These are phyloP conservation scores for Pseudoturritis turrita DNA, from an alignment of 345 rosid genomes.

Conservation along the genomic window DNA sequence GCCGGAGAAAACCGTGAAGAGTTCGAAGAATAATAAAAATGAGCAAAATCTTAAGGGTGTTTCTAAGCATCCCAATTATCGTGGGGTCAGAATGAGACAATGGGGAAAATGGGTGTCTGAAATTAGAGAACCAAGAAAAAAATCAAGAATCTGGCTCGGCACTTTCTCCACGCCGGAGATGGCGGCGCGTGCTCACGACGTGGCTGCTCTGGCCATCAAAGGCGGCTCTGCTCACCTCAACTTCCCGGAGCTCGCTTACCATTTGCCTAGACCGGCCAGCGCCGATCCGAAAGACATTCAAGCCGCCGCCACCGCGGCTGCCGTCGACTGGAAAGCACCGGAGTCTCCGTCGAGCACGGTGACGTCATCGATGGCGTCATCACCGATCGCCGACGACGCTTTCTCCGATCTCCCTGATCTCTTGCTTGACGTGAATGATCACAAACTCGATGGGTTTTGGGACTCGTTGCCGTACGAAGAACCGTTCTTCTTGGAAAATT, in stretches of 20 bases:
- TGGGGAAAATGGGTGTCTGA: constrained; percentile 99
- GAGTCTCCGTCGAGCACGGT: constrained; percentile 31
- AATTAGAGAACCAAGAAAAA: constrained; percentile 83
- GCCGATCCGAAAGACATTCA: constrained; percentile 81
- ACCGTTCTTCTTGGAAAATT: constrained; percentile 22
- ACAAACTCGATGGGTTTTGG: constrained; percentile 44
- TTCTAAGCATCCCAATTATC: constrained; percentile 46
- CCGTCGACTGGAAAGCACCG: constrained; percentile 34
- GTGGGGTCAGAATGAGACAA: constrained; percentile 86
- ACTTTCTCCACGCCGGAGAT: constrained; percentile 84
- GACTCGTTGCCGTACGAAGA: constrained; percentile 37
- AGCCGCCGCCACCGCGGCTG: constrained; percentile 79
- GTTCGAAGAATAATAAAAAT: background rate
- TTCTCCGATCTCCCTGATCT: constrained; percentile 75
- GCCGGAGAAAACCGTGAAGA: constrained; percentile 1
- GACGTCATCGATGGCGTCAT: constrained; percentile 36
- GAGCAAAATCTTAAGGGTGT: constrained; percentile 5
- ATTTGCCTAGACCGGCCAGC: constrained; percentile 64
- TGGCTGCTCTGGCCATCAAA: constrained; percentile 74
- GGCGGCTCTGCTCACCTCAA: constrained; percentile 73
- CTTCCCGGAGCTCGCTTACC: constrained; percentile 60
- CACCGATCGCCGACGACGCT: constrained; percentile 45
- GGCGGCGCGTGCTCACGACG: constrained; percentile 98
- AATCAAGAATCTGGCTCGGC: constrained; percentile 93
- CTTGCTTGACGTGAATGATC: constrained; percentile 30